Conservation (phyloP, 352 stramenopile species). For the Phytophthora europaea region DNA sequence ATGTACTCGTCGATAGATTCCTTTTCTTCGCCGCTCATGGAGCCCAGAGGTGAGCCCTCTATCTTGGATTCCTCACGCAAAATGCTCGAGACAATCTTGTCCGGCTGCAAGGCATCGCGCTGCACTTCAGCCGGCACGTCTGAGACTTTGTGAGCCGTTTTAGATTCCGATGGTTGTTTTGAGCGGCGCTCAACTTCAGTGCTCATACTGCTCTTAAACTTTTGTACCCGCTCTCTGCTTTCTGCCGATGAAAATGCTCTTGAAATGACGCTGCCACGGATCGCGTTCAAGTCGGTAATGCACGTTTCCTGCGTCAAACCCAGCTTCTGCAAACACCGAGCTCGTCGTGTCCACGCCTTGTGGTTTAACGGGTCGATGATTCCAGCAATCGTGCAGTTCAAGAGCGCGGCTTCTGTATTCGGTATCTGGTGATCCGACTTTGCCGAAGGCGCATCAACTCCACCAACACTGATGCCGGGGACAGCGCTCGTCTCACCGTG, state of each 20-base stretch:
- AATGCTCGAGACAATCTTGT: background rate
- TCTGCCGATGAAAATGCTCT: background rate
- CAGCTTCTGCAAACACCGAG: slow-evolving; percentile 24
- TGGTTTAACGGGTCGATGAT: slow-evolving; percentile 38
- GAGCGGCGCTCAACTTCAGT: slow-evolving; percentile 10
- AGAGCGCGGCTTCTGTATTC: slow-evolving; percentile 19
- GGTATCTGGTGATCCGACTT: background rate
- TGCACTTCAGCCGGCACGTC: background rate
- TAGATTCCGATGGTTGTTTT: background rate
- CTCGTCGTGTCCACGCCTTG: slow-evolving; percentile 39
- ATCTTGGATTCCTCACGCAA: background rate
- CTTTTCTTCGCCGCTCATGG: background rate
- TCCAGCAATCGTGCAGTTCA: slow-evolving; percentile 39
- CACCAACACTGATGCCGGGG: background rate
- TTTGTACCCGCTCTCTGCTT: slow-evolving; percentile 4
- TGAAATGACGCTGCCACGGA: slow-evolving; percentile 7
- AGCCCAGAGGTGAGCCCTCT: background rate
- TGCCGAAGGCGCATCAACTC: background rate
- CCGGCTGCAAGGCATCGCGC: background rate
- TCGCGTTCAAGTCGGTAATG: slow-evolving; percentile 17
- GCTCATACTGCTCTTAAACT: slow-evolving; percentile 20
- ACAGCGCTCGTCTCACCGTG: background rate
- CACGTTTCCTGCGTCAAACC: slow-evolving; percentile 11
- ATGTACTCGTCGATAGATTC: slow-evolving; percentile 38
- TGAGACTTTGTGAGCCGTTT: background rate